phyloP scores from a whole-genome alignment of 352 stramenopile genomes.

The Plasmopara muralis region DNA sequence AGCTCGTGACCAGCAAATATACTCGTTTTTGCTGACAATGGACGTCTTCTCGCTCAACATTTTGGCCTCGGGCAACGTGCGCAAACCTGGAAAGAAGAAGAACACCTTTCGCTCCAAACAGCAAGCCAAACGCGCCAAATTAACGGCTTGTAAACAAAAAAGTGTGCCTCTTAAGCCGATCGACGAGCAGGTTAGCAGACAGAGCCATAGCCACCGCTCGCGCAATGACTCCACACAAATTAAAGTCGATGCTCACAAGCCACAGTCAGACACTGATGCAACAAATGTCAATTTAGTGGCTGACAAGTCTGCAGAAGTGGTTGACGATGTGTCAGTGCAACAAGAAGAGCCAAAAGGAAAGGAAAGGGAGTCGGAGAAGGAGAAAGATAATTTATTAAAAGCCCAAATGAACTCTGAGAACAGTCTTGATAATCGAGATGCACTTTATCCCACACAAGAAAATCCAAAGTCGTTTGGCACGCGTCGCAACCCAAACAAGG shows the following conservation, averaged over 20 bases:
- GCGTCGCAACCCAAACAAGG: constrained; percentile 81
- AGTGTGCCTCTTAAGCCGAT: constrained; percentile 16
- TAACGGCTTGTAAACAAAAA: constrained; percentile 27
- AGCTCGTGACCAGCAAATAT: constrained; percentile 11
- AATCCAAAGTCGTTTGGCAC: constrained; percentile 43
- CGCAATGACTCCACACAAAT: constrained; percentile 4
- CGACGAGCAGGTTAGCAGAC: not conserved
- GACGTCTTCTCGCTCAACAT: constrained; percentile 81
- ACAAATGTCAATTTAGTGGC: constrained; percentile 1
- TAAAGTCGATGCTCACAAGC: constrained; percentile 1
- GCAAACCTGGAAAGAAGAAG: constrained; percentile 58
- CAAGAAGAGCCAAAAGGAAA: constrained; percentile 7
- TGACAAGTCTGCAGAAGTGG: constrained; percentile 2
- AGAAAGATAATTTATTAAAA: constrained; percentile 5
- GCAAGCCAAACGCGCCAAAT: constrained; percentile 45
- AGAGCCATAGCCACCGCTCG: constrained; percentile 5
- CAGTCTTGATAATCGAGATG: constrained; percentile 2
- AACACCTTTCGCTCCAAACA: constrained; percentile 75
- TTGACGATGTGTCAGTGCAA: constrained; percentile 8
- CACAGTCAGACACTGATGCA: constrained; percentile 4
- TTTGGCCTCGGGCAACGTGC: constrained; percentile 36
- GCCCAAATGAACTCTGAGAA: not conserved
- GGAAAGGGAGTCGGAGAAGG: constrained; percentile 8
- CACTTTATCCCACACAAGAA: constrained; percentile 7
- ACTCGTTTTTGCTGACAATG: constrained; percentile 18